Conservation (phyloP, 2,329 filamentous ascomycete species). For the Colletotrichum graminicola region DNA sequence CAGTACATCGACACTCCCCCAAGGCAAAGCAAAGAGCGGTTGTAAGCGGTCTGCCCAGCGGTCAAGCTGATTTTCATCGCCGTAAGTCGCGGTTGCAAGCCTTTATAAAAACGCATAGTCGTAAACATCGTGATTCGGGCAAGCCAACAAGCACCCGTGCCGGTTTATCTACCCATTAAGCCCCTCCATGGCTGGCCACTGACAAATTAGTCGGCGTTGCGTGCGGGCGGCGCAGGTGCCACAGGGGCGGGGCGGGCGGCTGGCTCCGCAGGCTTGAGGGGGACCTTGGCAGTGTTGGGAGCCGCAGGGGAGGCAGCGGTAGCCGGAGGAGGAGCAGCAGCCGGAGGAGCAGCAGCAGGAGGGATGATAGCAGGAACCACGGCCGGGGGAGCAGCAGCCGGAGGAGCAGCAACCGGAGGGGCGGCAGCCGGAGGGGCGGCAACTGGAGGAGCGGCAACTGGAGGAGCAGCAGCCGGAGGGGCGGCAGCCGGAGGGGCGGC, state of each 20-base stretch:
- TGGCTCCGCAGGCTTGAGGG: constrained; percentile 1
- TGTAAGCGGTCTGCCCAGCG: neutral
- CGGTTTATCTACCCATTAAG: constrained; percentile 16
- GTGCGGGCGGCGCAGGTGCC: constrained; percentile 26
- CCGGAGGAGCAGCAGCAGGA: neutral
- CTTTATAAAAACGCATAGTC: neutral
- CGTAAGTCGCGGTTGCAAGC: neutral
- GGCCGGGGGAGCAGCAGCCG: neutral
- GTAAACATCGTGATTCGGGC: constrained; percentile 17
- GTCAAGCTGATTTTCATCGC: neutral
- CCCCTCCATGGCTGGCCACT: neutral
- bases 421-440: neutral
- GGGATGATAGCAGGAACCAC: neutral
- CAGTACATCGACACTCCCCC: constrained; percentile 18
- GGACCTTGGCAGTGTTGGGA: constrained; percentile 7
- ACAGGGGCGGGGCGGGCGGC: constrained; percentile 35
- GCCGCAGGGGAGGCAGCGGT: constrained; percentile 13
- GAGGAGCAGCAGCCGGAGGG: constrained; percentile 24
- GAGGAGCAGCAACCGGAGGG: constrained; percentile 1
- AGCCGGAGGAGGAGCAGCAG: constrained; percentile 5
- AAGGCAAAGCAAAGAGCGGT: too few relatives aligned
- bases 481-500: neutral
- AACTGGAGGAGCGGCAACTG: neutral
- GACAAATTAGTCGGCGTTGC: constrained; percentile 9
- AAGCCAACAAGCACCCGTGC: constrained; percentile 32